A percentile compares a stretch with the other conserved stretches of the same genome.
These are phyloP conservation scores for Pneumocystis sp. DNA, from an alignment of 1,139 yeast species.

Conservation along the genomic window DNA sequence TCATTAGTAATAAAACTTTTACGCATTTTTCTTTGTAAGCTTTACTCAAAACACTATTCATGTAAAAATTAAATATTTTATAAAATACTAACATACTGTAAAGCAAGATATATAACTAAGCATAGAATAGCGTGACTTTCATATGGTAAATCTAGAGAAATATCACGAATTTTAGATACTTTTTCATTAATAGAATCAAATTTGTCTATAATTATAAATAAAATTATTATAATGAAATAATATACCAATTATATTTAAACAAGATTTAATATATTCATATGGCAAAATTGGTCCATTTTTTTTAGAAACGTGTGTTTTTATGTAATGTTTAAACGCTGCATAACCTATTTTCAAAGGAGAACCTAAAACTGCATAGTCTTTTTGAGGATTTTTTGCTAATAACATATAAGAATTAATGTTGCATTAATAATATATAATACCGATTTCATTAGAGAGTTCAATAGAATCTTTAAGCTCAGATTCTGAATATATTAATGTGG, in stretches of 20 bases:
- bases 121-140: background rate
- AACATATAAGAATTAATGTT: background rate
- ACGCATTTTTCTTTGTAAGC: background rate
- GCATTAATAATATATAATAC: background rate
- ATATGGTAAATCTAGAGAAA: background rate
- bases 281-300: slow-evolving; percentile 2
- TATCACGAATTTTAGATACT: background rate
- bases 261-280: background rate
- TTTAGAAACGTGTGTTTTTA: slow-evolving; percentile 1
- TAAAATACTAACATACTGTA: background rate
- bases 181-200: background rate
- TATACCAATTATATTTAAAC: background rate
- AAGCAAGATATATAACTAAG: background rate
- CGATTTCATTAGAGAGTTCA: slow-evolving; percentile 6
- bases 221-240: background rate
- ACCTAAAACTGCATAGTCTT: slow-evolving; percentile 8
- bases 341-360: slow-evolving; percentile 9
- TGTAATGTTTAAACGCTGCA: slow-evolving; percentile 5
- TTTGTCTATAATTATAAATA: background rate
- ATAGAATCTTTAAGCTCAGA: background rate
- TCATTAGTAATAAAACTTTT: background rate
- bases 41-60: background rate
- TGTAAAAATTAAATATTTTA: background rate
- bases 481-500: slow-evolving; percentile 2
- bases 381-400: slow-evolving; percentile 7